Evolutionary conservation across 2,329 filamentous ascomycete species (phyloP).

Genomic region (Hymenotorrendiella dingleyae): DNA sequence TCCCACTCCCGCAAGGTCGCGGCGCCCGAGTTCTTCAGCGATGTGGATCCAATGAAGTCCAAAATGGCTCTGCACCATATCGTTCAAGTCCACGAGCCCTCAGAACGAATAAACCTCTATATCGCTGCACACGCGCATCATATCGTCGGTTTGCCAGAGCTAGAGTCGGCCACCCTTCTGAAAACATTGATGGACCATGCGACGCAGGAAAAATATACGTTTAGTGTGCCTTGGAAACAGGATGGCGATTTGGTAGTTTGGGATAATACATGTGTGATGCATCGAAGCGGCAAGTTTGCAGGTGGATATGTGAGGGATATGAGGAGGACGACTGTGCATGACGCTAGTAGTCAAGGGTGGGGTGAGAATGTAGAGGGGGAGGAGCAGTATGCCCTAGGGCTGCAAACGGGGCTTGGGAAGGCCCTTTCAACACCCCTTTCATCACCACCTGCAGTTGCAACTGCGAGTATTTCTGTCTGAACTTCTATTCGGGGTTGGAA

Average conservation of each 20-base stretch:
- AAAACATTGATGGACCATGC: slow-evolving; percentile 41
- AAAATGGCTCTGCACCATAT: slow-evolving; percentile 38
- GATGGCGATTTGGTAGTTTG: slow-evolving; percentile 48
- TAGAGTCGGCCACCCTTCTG: slow-evolving; percentile 32
- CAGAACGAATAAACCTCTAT: slow-evolving; percentile 47
- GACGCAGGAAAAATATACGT: slow-evolving; percentile 40
- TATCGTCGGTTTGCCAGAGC: slow-evolving; percentile 37
- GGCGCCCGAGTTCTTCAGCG: slow-evolving; percentile 41
- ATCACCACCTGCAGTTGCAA: no score
- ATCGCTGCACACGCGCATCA: slow-evolving; percentile 48
- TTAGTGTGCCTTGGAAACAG: slow-evolving; percentile 42
- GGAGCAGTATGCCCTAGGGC: no score
- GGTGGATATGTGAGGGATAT: slow-evolving; percentile 46
- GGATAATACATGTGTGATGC: slow-evolving; percentile 54
- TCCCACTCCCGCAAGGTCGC: slow-evolving; percentile 47
- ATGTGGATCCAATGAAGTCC: slow-evolving; percentile 33
- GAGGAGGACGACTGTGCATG: slow-evolving; percentile 51
- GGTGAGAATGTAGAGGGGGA: slow-evolving; percentile 35
- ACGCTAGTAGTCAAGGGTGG: slow-evolving; percentile 36
- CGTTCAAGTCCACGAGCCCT: slow-evolving; percentile 45
- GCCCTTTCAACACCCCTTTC: no score
- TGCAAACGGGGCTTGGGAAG: no score
- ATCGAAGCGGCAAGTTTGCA: slow-evolving; percentile 46
- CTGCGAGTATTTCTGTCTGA: no score
- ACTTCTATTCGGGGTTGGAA: no score